phyloP scores from a whole-genome alignment of 306 rosid species.

The Crotalaria pallida region DNA sequence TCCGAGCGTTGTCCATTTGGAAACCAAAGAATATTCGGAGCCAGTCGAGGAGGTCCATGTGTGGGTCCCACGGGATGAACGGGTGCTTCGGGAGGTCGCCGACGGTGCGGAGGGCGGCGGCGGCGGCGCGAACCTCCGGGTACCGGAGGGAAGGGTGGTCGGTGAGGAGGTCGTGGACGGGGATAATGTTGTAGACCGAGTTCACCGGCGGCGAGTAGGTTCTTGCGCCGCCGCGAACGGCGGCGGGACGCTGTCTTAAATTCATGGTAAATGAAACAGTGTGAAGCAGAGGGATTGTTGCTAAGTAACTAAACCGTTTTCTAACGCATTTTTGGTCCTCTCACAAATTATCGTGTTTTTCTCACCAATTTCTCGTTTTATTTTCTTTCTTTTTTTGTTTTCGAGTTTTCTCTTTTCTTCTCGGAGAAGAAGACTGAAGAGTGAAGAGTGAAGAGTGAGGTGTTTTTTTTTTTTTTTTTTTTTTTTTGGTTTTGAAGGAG shows the following conservation, averaged over 20 bases:
- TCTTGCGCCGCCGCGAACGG: constrained; percentile 15
- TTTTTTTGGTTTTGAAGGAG: neutral
- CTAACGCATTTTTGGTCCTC: constrained; percentile 10
- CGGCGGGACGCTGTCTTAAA: constrained; percentile 28
- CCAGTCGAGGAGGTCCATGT: constrained; percentile 81
- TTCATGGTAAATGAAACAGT: constrained; percentile 19
- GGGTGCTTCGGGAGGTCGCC: constrained; percentile 74
- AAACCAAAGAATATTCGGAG: constrained; percentile 68
- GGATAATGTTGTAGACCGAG: constrained; percentile 70
- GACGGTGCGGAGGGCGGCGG: constrained; percentile 63
- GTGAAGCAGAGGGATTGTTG: neutral
- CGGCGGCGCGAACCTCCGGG: constrained; percentile 86
- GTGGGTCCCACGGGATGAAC: constrained; percentile 43
- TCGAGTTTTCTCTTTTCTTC: neutral
- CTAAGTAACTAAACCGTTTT: neutral
- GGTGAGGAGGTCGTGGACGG: constrained; percentile 57
- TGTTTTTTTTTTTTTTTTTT: too few relatives aligned
- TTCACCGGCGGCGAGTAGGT: constrained; percentile 14
- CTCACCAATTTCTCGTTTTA: constrained; percentile 5
- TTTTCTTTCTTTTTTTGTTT: too few relatives aligned
- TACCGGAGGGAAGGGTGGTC: constrained; percentile 86
- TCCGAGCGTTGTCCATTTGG: constrained; percentile 74
- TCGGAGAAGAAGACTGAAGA: neutral
- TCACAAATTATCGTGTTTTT: neutral
- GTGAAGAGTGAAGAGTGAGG: too few relatives aligned